A percentile compares a stretch with the other conserved stretches of the same genome.
These are phyloP conservation scores for Umbelopsis isabellina DNA, from an alignment of 192 early-diverging fungal genomes.

Conservation along the genomic window DNA sequence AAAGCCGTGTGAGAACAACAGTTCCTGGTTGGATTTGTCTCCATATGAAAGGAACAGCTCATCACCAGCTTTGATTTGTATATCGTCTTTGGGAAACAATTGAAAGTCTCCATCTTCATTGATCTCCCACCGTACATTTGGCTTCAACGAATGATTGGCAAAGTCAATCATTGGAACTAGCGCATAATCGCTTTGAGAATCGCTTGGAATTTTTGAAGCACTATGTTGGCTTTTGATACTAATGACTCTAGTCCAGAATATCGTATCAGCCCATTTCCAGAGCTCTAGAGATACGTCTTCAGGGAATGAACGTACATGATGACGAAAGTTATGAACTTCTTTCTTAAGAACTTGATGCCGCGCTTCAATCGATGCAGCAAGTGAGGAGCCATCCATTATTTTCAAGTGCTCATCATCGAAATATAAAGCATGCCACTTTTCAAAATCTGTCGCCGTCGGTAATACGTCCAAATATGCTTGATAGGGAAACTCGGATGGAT, in stretches of 20 bases:
- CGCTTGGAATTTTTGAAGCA: not conserved
- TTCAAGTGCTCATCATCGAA: conserved; percentile 8
- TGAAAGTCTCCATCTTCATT: conserved; percentile 41
- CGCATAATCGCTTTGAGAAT: conserved; percentile 46
- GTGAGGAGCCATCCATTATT: no score
- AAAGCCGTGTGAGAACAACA: conserved; percentile 75
- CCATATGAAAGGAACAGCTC: conserved; percentile 73
- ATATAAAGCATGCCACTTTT: conserved; percentile 47
- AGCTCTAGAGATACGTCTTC: conserved; percentile 45
- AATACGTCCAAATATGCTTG: conserved; percentile 60
- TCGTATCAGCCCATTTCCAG: conserved; percentile 68
- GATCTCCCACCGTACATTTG: conserved; percentile 63
- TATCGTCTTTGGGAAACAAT: conserved; percentile 10
- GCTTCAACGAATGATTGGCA: conserved; percentile 63
- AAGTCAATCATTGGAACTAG: conserved; percentile 75
- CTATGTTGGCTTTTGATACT: conserved; percentile 49
- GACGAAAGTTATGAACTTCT: conserved; percentile 47
- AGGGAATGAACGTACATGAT: conserved; percentile 29
- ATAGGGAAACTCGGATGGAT: conserved; percentile 36
- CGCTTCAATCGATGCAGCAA: conserved; percentile 19
- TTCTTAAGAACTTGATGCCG: conserved; percentile 50
- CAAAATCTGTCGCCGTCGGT: conserved; percentile 47
- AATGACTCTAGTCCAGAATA: conserved; percentile 74
- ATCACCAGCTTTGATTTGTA: conserved; percentile 23
- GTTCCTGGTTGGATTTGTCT: conserved; percentile 68